Base-by-base conservation (phyloP, 345 rosid genomes). In the Pelargonium nanum region DNA sequence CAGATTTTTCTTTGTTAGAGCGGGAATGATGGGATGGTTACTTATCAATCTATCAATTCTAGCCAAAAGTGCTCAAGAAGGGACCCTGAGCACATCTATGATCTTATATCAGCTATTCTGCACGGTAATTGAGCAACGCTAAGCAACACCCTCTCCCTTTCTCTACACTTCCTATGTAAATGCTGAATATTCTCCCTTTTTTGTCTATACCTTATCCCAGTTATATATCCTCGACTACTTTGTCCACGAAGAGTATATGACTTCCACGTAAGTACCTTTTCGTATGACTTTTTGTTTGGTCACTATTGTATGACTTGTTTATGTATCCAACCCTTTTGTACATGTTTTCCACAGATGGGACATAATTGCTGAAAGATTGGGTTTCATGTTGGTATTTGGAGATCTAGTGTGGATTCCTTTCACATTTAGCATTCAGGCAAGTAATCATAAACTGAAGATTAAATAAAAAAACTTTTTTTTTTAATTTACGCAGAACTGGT, bases 1-100 rank as follows among this genome's bases (percentile, higher is more conserved):
- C 69, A 88, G 96, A 69, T 86, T 91, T 81, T 85, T 88, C 83
- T 88, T 86, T 75, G 98, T 91, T 55, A 81, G 91, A 83, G 96
- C 95, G 26, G 98, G 96, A 64, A 91, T 91, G 96, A 86, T 89
- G 96, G 96, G 96, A 63, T 92, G 96, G 96, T 82, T 92, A 54
- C 78, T 89, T 57, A 86, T 92, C 74, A 92, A 92, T 65, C 80
- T 86, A 65, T 92, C 98, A 54, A 70, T 92, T 78, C 75, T 92
- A 26, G 82, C 88, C 22, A 87, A 78, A 84, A 83, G 89, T 77
- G 62, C 79, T 61, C 75, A 75, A 48, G 81, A 79, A 68, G 78
- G 40, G 65, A 64, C 62, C 70, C 75, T 89, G 64, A 80, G 68
- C 75, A 75, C 0, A 69, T 82, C 97, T n/a, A 76, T 85, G 98